Conservation (phyloP, 2,329 filamentous ascomycete genomes). For the Colletotrichum salicis region DNA sequence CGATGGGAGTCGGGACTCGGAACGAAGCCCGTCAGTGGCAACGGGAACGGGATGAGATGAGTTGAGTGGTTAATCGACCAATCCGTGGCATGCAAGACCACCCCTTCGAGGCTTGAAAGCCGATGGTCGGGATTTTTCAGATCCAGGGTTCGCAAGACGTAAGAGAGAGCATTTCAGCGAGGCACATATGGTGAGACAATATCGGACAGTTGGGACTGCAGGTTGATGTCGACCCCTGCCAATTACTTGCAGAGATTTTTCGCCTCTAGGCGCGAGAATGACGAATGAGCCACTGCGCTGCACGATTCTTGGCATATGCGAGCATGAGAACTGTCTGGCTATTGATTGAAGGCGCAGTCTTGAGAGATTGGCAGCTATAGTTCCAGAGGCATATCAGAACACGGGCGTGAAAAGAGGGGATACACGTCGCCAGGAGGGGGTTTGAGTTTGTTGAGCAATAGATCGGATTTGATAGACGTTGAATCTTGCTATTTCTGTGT, state of each 20-base stretch:
- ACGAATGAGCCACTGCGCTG: not conserved
- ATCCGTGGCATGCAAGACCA: slow-evolving; percentile 1
- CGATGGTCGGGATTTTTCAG: not conserved
- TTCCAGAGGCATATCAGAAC: not conserved
- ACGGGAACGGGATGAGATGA: slow-evolving; percentile 3
- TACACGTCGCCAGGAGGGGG: not conserved
- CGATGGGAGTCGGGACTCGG: not conserved
- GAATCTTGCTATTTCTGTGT: not conserved
- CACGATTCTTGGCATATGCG: not conserved
- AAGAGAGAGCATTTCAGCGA: slow-evolving; percentile 15
- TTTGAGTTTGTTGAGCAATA: not conserved
- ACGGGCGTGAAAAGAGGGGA: not conserved
- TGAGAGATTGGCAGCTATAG: not conserved
- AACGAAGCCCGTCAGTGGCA: not conserved
- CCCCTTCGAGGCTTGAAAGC: not conserved
- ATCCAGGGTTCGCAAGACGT: not conserved
- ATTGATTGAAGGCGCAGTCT: not conserved
- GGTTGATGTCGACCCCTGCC: not conserved
- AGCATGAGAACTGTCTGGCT: not conserved
- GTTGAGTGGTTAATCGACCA: slow-evolving; percentile 1
- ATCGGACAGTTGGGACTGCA: not conserved
- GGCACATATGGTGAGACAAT: not conserved
- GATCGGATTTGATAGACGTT: not conserved
- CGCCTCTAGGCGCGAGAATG: not conserved
- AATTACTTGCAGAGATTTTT: not conserved